A percentile compares a stretch with the other conserved stretches of the same genome.
phyloP scores from a whole-genome alignment of 768 basidiomycete genomes.

The Lactarius deliciosus region DNA sequence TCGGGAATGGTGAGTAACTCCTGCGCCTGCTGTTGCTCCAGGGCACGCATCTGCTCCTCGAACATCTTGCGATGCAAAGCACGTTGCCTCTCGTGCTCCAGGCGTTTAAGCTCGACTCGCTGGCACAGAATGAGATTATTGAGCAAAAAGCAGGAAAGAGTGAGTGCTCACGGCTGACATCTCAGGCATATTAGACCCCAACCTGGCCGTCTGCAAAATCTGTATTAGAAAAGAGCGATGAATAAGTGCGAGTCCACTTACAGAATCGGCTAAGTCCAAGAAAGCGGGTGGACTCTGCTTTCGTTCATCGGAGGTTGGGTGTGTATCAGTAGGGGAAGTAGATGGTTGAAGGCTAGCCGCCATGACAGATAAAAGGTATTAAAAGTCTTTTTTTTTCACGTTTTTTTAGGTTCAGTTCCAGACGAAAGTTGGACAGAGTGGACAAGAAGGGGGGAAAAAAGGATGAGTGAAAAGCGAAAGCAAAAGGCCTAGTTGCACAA shows the following conservation, averaged over 20 bases:
- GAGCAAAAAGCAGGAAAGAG: conserved; percentile 15
- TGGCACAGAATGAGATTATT: conserved; percentile 35
- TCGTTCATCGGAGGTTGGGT: conserved; percentile 61
- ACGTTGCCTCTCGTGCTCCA: conserved; percentile 89
- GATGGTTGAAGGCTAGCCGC: conserved; percentile 66
- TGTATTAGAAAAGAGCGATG: conserved; percentile 18
- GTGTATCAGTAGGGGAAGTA: conserved; percentile 73
- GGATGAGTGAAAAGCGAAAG: conserved; percentile 39
- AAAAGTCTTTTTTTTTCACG: conserved; percentile 52
- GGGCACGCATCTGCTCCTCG: conserved; percentile 93
- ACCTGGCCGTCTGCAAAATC: conserved; percentile 64
- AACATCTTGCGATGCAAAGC: conserved; percentile 83
- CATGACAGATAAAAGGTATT: conserved; percentile 54
- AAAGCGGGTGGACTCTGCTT: conserved; percentile 91
- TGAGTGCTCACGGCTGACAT: conserved; percentile 69
- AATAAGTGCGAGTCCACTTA: conserved; percentile 43
- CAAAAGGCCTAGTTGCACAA: conserved; percentile 63
- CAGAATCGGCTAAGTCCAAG: conserved; percentile 91
- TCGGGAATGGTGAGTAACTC: conserved; percentile 80
- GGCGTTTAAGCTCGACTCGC: conserved; percentile 88
- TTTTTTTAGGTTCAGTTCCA: conserved; percentile 46
- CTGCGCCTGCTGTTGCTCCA: conserved; percentile 89
- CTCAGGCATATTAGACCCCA: conserved; percentile 85
- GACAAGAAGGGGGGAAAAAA: conserved; percentile 45
- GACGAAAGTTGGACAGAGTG: conserved; percentile 48